phyloP scores from a whole-genome alignment of 2,329 filamentous ascomycete species.

The Podosphaera leucotricha region DNA sequence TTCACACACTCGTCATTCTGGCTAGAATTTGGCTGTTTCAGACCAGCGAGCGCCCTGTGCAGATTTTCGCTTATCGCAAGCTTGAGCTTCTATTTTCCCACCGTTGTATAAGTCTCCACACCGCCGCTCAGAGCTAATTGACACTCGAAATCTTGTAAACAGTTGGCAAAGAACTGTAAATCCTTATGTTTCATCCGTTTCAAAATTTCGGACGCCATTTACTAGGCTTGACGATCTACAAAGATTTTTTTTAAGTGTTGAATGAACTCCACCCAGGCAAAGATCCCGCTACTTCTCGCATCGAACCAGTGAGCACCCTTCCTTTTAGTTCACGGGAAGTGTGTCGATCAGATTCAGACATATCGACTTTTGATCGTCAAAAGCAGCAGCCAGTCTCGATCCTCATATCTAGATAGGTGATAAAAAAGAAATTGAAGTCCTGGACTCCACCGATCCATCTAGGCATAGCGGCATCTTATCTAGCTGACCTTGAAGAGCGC shows the following conservation, averaged over 20 bases:
- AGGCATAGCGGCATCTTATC: background rate
- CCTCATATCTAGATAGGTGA: background rate
- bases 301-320: background rate
- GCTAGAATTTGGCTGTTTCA: background rate
- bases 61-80: background rate
- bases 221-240: background rate
- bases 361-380: background rate
- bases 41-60: background rate
- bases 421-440: background rate
- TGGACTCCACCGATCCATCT: background rate
- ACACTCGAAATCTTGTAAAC: background rate
- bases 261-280: background rate
- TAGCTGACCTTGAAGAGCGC: background rate
- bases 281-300: background rate
- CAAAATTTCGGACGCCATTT: background rate
- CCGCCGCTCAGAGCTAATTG: background rate
- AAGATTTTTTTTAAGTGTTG: background rate
- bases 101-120: background rate
- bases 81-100: background rate
- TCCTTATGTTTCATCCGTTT: background rate
- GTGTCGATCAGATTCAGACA: background rate
- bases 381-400: background rate
- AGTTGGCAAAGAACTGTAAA: background rate
- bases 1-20: background rate
- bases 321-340: background rate